Conservation (phyloP, 768 basidiomycete genomes). For the Udeniomyces megalosporus region DNA sequence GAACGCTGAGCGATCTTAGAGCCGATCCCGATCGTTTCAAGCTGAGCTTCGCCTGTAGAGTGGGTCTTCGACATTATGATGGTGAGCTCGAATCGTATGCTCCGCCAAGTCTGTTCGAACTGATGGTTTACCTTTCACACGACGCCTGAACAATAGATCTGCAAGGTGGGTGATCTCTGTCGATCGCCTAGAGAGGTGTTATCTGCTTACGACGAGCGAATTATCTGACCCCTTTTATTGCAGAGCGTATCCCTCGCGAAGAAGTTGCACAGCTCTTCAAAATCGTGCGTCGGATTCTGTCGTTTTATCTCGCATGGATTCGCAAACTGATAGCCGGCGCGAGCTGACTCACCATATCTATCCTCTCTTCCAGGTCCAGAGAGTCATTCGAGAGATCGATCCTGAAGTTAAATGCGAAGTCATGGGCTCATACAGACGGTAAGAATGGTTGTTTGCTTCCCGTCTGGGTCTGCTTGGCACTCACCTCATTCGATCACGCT, state of each 20-base stretch:
- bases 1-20: conserved; percentile 58
- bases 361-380: conserved; percentile 4
- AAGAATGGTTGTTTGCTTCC: too few relatives aligned
- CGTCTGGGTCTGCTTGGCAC: too few relatives aligned
- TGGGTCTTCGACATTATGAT: conserved; percentile 28
- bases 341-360: too few relatives aligned
- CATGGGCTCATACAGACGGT: conserved; percentile 88
- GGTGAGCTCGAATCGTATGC: too few relatives aligned
- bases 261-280: conserved; percentile 64
- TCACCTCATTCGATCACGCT: too few relatives aligned
- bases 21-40: neutral
- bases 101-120: neutral
- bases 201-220: neutral
- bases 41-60: conserved; percentile 7
- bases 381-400: conserved; percentile 52
- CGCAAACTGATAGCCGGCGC: too few relatives aligned
- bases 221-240: neutral
- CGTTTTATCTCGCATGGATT: neutral
- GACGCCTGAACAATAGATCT: conserved; percentile 44
- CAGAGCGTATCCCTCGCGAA: conserved; percentile 56
- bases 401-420: conserved; percentile 56
- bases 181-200: neutral
- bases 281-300: neutral
- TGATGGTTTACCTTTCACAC: neutral
- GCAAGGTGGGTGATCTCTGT: conserved; percentile 29